Percentiles rank a stretch among this genome's conserved stretches.
These are phyloP conservation scores for Populus ilicifolia DNA, from an alignment of 345 rosid species.

Conservation along the genomic window DNA sequence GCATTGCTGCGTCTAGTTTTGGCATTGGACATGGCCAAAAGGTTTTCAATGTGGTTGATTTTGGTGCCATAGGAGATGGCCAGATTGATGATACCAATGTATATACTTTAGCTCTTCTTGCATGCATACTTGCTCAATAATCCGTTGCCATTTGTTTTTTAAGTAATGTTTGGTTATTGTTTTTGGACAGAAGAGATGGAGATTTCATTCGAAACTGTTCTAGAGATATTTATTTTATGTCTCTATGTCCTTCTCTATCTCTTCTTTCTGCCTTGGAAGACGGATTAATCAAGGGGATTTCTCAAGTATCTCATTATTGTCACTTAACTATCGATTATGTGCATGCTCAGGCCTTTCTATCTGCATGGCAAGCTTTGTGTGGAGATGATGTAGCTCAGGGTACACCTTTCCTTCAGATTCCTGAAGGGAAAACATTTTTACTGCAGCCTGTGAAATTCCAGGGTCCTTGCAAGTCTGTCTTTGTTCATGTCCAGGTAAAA, in stretches of 20 bases:
- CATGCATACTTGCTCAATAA: too few relatives aligned
- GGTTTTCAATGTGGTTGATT: neutral
- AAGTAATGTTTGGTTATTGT: too few relatives aligned
- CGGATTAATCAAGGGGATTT: too few relatives aligned
- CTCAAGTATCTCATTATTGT: too few relatives aligned
- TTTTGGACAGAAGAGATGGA: too few relatives aligned
- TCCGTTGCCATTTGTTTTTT: too few relatives aligned
- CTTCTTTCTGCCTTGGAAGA: too few relatives aligned
- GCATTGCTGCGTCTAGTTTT: neutral
- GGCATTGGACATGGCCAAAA: neutral
- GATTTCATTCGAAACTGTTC: too few relatives aligned
- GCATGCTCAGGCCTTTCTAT: conserved; percentile 26
- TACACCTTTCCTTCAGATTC: conserved; percentile 14
- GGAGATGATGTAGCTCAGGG: neutral
- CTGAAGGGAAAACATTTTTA: conserved; percentile 14
- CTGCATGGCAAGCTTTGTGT: conserved; percentile 29
- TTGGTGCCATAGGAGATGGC: conserved; percentile 11
- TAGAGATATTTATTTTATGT: too few relatives aligned
- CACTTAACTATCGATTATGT: neutral
- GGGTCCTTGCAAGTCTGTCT: conserved; percentile 33
- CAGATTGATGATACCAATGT: conserved; percentile 1
- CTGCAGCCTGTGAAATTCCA: conserved; percentile 13
- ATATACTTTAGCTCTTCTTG: neutral
- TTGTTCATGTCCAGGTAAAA: conserved; percentile 9
- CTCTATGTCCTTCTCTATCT: too few relatives aligned